These are phyloP conservation scores for Asterophora lycoperdoides DNA, from an alignment of 768 basidiomycete species.

Conservation along the genomic window DNA sequence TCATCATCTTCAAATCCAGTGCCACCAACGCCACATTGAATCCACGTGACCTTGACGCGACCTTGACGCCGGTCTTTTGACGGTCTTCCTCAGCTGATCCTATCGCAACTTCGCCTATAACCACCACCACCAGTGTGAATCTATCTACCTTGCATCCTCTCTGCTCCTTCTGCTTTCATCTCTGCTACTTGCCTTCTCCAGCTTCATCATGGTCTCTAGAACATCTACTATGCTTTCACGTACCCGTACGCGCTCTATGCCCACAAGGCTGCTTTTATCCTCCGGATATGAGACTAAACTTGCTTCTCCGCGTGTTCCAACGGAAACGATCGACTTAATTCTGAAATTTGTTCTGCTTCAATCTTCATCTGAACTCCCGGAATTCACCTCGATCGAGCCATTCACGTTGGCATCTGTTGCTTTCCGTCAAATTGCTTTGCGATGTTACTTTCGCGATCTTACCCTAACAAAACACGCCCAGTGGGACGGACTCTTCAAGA, in stretches of 20 bases:
- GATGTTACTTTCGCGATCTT: conserved; percentile 32
- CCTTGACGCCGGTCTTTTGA: no score
- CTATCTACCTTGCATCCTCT: no score
- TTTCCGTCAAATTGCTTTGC: conserved; percentile 41
- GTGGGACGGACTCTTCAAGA: conserved; percentile 20
- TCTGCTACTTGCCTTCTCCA: neutral
- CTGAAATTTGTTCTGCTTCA: conserved; percentile 22
- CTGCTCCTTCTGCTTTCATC: no score
- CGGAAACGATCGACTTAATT: conserved; percentile 35
- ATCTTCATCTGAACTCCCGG: conserved; percentile 6
- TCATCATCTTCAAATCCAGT: no score
- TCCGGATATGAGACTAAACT: neutral
- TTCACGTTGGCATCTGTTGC: conserved; percentile 38
- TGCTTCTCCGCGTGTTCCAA: conserved; percentile 28
- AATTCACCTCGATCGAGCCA: conserved; percentile 33
- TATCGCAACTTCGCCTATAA: no score
- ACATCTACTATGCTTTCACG: neutral
- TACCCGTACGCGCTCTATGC: neutral
- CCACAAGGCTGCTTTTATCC: neutral
- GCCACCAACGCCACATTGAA: no score
- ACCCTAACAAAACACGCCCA: conserved; percentile 20
- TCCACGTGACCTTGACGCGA: no score
- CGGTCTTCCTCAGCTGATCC: no score
- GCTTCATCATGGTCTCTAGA: neutral
- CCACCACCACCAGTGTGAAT: no score